Conservation (phyloP, 2,329 filamentous ascomycete genomes). For the Fonsecaea erecta region DNA sequence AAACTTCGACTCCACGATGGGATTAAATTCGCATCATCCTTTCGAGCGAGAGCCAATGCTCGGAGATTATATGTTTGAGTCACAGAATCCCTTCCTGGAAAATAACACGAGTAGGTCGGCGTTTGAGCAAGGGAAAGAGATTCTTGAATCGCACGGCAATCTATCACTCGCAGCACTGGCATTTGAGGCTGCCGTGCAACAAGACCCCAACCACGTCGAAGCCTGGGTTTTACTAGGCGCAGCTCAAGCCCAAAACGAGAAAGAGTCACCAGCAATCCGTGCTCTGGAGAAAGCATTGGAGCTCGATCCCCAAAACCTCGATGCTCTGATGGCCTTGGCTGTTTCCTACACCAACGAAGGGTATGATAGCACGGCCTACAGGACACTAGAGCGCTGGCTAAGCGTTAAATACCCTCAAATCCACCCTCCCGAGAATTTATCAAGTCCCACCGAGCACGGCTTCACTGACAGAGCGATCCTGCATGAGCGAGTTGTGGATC, state of each 20-base stretch:
- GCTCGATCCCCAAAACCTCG: conserved; percentile 81
- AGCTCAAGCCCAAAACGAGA: conserved; percentile 97
- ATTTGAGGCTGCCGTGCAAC: conserved; percentile 93
- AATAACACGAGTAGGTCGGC: conserved; percentile 67
- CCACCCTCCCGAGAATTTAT: conserved; percentile 72
- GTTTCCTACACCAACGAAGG: conserved; percentile 99
- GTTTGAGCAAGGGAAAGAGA: conserved; percentile 89
- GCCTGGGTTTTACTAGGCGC: conserved; percentile 93
- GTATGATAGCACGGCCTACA: conserved; percentile 95
- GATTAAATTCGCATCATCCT: conserved; percentile 66
- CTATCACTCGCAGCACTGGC: conserved; percentile 89
- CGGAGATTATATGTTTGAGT: conserved; percentile 92
- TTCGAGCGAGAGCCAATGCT: conserved; percentile 68
- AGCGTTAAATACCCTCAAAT: conserved; percentile 91
- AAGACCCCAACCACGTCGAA: conserved; percentile 82
- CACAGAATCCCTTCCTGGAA: conserved; percentile 86
- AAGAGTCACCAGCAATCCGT: conserved; percentile 92
- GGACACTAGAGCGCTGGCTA: conserved; percentile 94
- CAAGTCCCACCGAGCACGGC: conserved; percentile 75
- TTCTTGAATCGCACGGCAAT: conserved; percentile 92
- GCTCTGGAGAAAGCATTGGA: conserved; percentile 90
- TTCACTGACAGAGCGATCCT: conserved; percentile 91
- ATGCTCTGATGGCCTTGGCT: conserved; percentile 90
- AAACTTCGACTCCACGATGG: conserved; percentile 63
- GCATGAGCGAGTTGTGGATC: conserved; percentile 85